Evolutionary conservation across 768 basidiomycete species (phyloP), one percentile per base, ranked within the genome.

Genomic region (Termitomyces sp.): DNA sequence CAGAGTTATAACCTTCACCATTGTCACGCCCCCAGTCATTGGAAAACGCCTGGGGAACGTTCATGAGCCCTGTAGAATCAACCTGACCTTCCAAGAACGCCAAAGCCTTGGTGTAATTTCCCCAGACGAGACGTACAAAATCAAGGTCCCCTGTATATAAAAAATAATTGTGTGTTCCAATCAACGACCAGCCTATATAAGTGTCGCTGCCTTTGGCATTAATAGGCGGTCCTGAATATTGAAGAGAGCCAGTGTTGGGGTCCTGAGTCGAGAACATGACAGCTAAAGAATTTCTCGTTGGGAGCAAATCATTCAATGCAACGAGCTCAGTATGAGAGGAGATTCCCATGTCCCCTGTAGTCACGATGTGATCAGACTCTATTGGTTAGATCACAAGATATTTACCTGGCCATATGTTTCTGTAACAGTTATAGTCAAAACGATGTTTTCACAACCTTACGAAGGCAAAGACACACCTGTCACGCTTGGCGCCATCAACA

Each of bases 401-500:
- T 32, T 58, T 59, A 65, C 64, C 67, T 49, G 66, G 66, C 66
- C 66, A 69, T 13, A 71, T 66, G 33, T 69, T 70, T 45, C 69
- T 72, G 48, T 52, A 14, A n/a, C n/a, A 14, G 43, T 26, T 32
- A 24, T 22, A 12, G n/a, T 52, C 18, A 43, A 24, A 43, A 45
- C n/a, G 22, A 28, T n/a, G 13, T 30, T 33, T 32, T 18, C 20
- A 8, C 43, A 45, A n/a, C 20, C 28, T 2, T 13, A 43, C 38
- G 20, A 50, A 57, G 53, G 22, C 12, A 32, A 52, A 16, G 32
- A 58, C 71, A 50, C 43, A 76, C 76, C 80, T 70, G 63, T 81
- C 80, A 42, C 80, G 73, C 61, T 82, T 81, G 2, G 80, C 80
- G 4, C 80, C 80, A 58, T 82, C 80, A 6, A 81, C 79, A 36